Percentiles rank a stretch among this genome's conserved stretches.
Conservation (phyloP, 495 filamentous ascomycete species). For the Penicillium paradoxum region DNA sequence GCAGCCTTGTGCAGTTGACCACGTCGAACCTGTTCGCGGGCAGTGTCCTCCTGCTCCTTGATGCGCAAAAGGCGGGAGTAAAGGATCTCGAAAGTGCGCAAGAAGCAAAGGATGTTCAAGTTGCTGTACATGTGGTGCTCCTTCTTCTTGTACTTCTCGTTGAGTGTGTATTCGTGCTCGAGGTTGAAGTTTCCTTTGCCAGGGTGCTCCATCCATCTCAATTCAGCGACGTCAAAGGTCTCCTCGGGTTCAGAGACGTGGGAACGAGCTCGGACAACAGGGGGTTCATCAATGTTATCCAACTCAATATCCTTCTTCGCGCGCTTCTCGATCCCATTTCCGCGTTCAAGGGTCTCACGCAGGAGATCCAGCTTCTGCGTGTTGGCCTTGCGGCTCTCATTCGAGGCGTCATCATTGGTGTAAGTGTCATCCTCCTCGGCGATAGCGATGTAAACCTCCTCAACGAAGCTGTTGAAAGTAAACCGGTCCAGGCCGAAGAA, state of each 20-base stretch:
- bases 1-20: constrained; percentile 68
- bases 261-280: constrained; percentile 57
- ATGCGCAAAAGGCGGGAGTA: constrained; percentile 78
- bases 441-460: constrained; percentile 59
- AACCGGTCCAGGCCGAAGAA: constrained; percentile 85
- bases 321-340: constrained; percentile 50
- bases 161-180: constrained; percentile 63
- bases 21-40: constrained; percentile 64
- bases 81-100: constrained; percentile 82
- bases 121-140: constrained; percentile 86
- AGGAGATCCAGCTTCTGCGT: constrained; percentile 77
- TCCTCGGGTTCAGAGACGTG: constrained; percentile 45
- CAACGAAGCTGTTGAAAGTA: constrained; percentile 69
- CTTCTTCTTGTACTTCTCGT: constrained; percentile 73
- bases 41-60: constrained; percentile 69
- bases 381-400: constrained; percentile 53
- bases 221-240: constrained; percentile 40
- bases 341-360: constrained; percentile 76
- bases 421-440: constrained; percentile 58
- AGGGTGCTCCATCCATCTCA: constrained; percentile 59
- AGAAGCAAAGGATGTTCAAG: constrained; percentile 84
- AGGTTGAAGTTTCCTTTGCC: constrained; percentile 46
- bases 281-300: constrained; percentile 80
- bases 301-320: constrained; percentile 69
- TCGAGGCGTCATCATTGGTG: constrained; percentile 45